Percentiles rank a stretch among this genome's conserved stretches.
phyloP scores from a whole-genome alignment of 2,329 filamentous ascomycete genomes.

The Xylariaceae sp. region DNA sequence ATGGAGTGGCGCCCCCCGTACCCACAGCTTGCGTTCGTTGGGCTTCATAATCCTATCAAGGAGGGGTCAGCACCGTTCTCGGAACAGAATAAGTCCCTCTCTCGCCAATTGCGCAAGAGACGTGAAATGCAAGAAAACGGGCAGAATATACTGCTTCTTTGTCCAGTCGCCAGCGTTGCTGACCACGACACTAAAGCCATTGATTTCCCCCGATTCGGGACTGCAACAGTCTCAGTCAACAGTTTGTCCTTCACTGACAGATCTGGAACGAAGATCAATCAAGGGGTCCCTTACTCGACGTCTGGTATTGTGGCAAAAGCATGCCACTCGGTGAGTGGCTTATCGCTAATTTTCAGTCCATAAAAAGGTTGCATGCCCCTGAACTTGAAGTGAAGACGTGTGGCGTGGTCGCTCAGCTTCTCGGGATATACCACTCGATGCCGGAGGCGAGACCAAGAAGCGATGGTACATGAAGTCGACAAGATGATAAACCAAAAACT shows the following conservation, averaged over 20 bases:
- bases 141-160: slow-evolving; percentile 36
- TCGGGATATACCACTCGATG: slow-evolving; percentile 63
- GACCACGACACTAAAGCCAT: slow-evolving; percentile 65
- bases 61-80: too few relatives aligned
- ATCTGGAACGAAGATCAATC: too few relatives aligned
- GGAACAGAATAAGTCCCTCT: slow-evolving; percentile 19
- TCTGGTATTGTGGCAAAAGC: slow-evolving; percentile 71
- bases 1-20: slow-evolving; percentile 63
- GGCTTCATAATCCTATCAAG: slow-evolving; percentile 49
- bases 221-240: too few relatives aligned
- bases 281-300: slow-evolving; percentile 28
- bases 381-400: slow-evolving; percentile 67
- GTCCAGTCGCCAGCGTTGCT: slow-evolving; percentile 81
- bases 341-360: slow-evolving; percentile 57
- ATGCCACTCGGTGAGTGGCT: slow-evolving; percentile 69
- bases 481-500: slow-evolving; percentile 66
- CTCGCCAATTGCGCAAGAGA: slow-evolving; percentile 14
- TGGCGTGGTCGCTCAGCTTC: slow-evolving; percentile 67
- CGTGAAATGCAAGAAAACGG: not conserved
- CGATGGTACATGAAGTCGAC: slow-evolving; percentile 62
- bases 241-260: too few relatives aligned
- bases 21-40: slow-evolving; percentile 58
- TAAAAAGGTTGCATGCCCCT: slow-evolving; percentile 53
- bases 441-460: slow-evolving; percentile 71
- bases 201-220: slow-evolving; percentile 34